Conservation (phyloP, 352 stramenopile species). For the Elongisporangium undulatum region DNA sequence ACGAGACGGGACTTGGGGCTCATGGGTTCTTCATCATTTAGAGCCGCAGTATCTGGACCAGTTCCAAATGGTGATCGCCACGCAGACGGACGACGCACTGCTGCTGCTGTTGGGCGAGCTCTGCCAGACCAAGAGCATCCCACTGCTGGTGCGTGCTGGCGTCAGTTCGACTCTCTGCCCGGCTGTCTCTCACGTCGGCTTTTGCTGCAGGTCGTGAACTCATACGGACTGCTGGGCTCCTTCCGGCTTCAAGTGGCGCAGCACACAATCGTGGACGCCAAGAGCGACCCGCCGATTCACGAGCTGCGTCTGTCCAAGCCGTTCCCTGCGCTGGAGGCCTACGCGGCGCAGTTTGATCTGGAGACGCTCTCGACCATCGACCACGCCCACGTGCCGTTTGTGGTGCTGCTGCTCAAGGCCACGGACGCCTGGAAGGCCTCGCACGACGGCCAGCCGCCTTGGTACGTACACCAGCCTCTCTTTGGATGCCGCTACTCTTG, state of each 20-base stretch:
- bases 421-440: slow-evolving; percentile 48
- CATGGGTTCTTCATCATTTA: slow-evolving; percentile 1
- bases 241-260: slow-evolving; percentile 87
- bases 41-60: slow-evolving; percentile 56
- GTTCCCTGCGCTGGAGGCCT: slow-evolving; percentile 68
- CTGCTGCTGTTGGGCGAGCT: slow-evolving; percentile 53
- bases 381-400: slow-evolving; percentile 92
- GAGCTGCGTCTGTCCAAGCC: slow-evolving; percentile 86
- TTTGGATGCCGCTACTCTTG: not conserved
- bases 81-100: slow-evolving; percentile 69
- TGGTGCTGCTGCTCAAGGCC: slow-evolving; percentile 87
- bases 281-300: slow-evolving; percentile 79
- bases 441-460: slow-evolving; percentile 47
- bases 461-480: slow-evolving; percentile 6
- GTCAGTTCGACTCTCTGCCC: not conserved
- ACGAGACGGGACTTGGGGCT: not conserved
- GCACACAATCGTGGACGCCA: slow-evolving; percentile 88
- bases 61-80: slow-evolving; percentile 86
- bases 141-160: slow-evolving; percentile 60
- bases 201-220: slow-evolving; percentile 37
- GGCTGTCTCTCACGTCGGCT: not conserved
- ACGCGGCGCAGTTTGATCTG: slow-evolving; percentile 54
- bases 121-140: slow-evolving; percentile 66
- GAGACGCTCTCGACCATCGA: slow-evolving; percentile 73
- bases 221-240: slow-evolving; percentile 92